phyloP scores from a whole-genome alignment of 805 yeast species.

The Nakazawaea pomicola region DNA sequence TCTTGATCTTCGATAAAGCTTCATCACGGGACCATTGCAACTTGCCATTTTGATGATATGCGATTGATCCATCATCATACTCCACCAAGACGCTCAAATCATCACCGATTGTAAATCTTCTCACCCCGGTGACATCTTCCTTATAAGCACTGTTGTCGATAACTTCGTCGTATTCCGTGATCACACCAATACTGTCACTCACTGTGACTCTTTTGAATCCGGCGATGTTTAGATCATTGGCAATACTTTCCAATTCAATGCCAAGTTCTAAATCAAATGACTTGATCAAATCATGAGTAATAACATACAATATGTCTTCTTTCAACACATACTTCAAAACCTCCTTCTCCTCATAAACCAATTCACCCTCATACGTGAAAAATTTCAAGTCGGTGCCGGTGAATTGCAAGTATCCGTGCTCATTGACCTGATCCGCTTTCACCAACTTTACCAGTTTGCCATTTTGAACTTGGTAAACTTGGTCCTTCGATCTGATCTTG shows the following conservation, averaged over 20 bases:
- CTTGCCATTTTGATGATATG: constrained; percentile 19
- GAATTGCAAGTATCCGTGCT: too few relatives aligned
- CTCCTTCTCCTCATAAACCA: background rate
- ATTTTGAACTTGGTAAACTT: too few relatives aligned
- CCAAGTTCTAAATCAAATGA: constrained; percentile 22
- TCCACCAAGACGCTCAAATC: constrained; percentile 15
- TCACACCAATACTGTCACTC: background rate
- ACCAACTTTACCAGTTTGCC: too few relatives aligned
- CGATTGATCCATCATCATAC: constrained; percentile 16
- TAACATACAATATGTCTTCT: background rate
- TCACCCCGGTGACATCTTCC: too few relatives aligned
- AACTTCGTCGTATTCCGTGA: too few relatives aligned
- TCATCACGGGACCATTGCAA: constrained; percentile 40
- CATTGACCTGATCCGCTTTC: too few relatives aligned
- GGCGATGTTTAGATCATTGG: constrained; percentile 14
- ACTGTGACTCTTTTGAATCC: constrained; percentile 14
- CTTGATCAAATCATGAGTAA: constrained; percentile 14
- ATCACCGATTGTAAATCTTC: too few relatives aligned
- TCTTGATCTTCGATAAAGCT: constrained; percentile 32
- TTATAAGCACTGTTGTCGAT: too few relatives aligned
- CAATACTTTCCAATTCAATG: constrained; percentile 16
- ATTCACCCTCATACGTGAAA: too few relatives aligned
- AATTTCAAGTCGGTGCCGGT: too few relatives aligned
- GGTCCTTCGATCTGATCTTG: too few relatives aligned
- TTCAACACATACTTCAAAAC: background rate